Base-by-base conservation (phyloP, 2,329 filamentous ascomycete species). In the Fusarium longipes region DNA sequence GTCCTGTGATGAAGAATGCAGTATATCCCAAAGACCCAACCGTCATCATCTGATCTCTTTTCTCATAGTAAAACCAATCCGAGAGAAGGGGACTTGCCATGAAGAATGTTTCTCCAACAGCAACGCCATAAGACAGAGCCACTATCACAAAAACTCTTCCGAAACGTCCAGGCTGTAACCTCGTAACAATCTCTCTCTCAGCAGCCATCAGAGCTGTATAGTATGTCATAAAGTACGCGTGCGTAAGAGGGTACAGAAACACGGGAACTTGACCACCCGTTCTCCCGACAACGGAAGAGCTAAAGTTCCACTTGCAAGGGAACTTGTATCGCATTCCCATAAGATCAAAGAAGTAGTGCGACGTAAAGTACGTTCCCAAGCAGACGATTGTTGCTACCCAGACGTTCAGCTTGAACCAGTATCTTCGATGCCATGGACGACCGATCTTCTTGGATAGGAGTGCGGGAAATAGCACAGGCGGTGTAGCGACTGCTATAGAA, bases 311-410 rank as follows among this genome's bases (percentile, higher is more conserved):
- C 12, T 24, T 43, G 15, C 14, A 35, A 8, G 40, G 48, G 15
- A 60, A 60, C 24, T 24, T 35, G 15, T 60, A 60, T 17, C 57
- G 10, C 57, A 60, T 60, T 0, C 57, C 43, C 54, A 60, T 60
- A 1, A 60, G 54, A 49, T 60, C 57, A 7, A 59, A 60, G 43
- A 59, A 60, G 25, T 60, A 60, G 29, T 60, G 57, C 0, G 54
- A 51, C 15, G 48, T 38, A 10, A 60, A 60, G 7, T 51, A 60
- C 2, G 43, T 59, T 12, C 43, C 54, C 4, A 43, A 5, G 3
- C 30, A 60, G 1, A 42, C 54, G 6, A 59, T 38, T 1, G 32
- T n/a, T 0, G 30, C 39, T 4, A 60, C 33, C 36, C 43, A 59
- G 3, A 52, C 15, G 10, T 60, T 60, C 18, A 60, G 54, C 2